Percentiles rank a stretch among this genome's conserved stretches.
phyloP scores from a whole-genome alignment of 129 eudicot genomes.

The Flaveria trinervia region DNA sequence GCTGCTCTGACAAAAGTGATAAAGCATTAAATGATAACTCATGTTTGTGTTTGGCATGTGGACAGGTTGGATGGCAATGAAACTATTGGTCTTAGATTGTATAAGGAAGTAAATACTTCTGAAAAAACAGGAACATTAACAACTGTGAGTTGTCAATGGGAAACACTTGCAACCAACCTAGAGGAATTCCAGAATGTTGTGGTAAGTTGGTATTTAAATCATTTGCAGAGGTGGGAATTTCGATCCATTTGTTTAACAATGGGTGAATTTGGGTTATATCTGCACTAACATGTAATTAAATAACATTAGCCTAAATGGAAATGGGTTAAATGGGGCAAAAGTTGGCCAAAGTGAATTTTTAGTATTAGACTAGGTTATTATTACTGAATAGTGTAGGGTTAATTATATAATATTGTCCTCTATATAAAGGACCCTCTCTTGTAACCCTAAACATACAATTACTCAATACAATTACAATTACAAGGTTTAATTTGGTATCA shows the following conservation, averaged over 20 bases:
- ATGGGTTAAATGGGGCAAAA: background rate
- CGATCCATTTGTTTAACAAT: background rate
- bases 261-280: background rate
- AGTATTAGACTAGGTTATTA: too few relatives aligned
- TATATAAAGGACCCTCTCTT: too few relatives aligned
- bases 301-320: slow-evolving; percentile 7
- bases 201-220: slow-evolving; percentile 51
- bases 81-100: slow-evolving; percentile 65
- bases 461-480: too few relatives aligned
- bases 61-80: slow-evolving; percentile 79
- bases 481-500: too few relatives aligned
- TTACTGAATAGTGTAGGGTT: too few relatives aligned
- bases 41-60: slow-evolving; percentile 10
- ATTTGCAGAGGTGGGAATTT: slow-evolving; percentile 12
- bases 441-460: too few relatives aligned
- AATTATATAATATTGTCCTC: too few relatives aligned
- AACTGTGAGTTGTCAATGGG: slow-evolving; percentile 49
- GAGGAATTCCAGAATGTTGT: slow-evolving; percentile 68
- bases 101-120: slow-evolving; percentile 55
- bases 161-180: slow-evolving; percentile 83
- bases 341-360: background rate
- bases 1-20: slow-evolving; percentile 6
- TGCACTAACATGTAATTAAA: slow-evolving; percentile 1
- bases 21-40: background rate
- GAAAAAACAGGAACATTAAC: slow-evolving; percentile 30